Conservation (phyloP, 1,139 yeast genomes). For the Pichia sp. region DNA sequence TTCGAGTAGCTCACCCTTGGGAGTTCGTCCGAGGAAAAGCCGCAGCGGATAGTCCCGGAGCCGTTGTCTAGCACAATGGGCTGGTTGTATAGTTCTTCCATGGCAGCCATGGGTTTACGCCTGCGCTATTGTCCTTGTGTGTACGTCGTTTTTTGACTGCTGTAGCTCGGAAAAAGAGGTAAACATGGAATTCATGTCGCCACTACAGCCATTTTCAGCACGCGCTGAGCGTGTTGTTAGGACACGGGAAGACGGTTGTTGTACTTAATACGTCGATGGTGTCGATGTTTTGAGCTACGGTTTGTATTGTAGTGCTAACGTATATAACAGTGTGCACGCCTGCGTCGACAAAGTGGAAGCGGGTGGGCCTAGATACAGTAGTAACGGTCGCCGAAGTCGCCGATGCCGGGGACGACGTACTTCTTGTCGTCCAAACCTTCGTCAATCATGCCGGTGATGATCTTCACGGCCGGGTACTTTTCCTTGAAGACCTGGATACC, state of each 20-base stretch:
- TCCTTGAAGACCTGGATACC: constrained; percentile 77
- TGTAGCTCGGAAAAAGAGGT: constrained; percentile 1
- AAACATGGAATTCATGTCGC: background rate
- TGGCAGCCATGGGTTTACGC: background rate
- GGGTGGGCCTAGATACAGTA: constrained; percentile 60
- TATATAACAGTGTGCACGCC: background rate
- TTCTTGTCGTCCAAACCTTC: constrained; percentile 77
- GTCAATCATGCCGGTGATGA: constrained; percentile 92
- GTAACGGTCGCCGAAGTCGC: constrained; percentile 97
- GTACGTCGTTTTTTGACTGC: background rate
- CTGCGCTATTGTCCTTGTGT: too few relatives aligned
- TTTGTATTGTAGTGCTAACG: background rate
- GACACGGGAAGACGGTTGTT: too few relatives aligned
- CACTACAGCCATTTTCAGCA: background rate
- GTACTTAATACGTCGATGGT: too few relatives aligned
- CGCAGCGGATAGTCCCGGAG: constrained; percentile 83
- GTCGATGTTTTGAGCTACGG: background rate
- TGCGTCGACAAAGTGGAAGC: background rate
- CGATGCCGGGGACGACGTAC: constrained; percentile 90
- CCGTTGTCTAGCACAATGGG: constrained; percentile 93
- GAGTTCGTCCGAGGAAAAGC: constrained; percentile 87
- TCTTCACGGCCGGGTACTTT: constrained; percentile 76
- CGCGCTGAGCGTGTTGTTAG: background rate
- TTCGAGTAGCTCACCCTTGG: constrained; percentile 53
- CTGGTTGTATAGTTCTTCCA: constrained; percentile 49